Evolutionary conservation across 2,329 filamentous ascomycete species (phyloP).

Genomic region (Dothideomycetes sp.): DNA sequence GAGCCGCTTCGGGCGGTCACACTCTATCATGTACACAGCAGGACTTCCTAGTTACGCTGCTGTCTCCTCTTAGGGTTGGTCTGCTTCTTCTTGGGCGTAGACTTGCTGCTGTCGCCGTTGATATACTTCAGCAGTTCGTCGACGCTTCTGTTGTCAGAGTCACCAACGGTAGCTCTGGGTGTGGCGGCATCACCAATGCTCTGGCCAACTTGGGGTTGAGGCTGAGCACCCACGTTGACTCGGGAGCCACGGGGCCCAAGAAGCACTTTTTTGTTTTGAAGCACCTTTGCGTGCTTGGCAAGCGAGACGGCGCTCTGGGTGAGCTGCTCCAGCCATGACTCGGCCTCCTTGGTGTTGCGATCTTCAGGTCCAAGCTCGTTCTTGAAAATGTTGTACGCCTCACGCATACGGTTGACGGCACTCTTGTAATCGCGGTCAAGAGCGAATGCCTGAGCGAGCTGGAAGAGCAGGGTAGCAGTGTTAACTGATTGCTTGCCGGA

Average conservation of each 20-base stretch:
- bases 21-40: too few species aligned
- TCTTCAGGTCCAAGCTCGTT: constrained; percentile 77
- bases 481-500: constrained; percentile 87
- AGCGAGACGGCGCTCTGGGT: constrained; percentile 92
- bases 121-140: constrained; percentile 93
- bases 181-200: constrained; percentile 19
- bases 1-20: too few species aligned
- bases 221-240: constrained; percentile 48
- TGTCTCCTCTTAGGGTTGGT: constrained; percentile 35
- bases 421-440: constrained; percentile 92
- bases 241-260: constrained; percentile 36
- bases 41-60: constrained; percentile 5
- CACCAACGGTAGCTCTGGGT: constrained; percentile 3
- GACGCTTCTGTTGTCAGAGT: constrained; percentile 53
- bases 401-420: constrained; percentile 86
- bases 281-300: constrained; percentile 85
- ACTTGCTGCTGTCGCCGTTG: constrained; percentile 52
- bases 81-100: constrained; percentile 37
- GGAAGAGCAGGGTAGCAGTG: constrained; percentile 90
- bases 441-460: constrained; percentile 88
- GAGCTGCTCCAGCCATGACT: constrained; percentile 91
- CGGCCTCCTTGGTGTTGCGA: constrained; percentile 96
- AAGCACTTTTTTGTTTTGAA: constrained; percentile 51
- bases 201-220: constrained; percentile 55
- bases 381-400: constrained; percentile 94